phyloP scores from a whole-genome alignment of 805 yeast genomes.

The Pichia nakasei region DNA sequence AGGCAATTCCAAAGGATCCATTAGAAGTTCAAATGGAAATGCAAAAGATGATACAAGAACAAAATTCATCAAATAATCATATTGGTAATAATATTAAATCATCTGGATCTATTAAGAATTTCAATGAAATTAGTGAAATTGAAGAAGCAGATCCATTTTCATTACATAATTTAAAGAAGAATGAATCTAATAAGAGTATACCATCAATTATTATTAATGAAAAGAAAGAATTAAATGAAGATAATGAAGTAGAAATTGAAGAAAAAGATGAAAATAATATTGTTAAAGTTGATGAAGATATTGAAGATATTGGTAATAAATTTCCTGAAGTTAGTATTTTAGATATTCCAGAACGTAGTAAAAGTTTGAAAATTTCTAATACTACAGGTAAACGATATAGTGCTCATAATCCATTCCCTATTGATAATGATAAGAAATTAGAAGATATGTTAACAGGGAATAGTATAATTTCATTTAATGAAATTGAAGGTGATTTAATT shows the following conservation, averaged over 20 bases:
- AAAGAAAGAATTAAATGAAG: not conserved
- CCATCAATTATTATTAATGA: not conserved
- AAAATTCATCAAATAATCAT: not conserved
- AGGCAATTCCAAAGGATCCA: slow-evolving; percentile 35
- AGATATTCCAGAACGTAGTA: not conserved
- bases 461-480: slow-evolving; percentile 8
- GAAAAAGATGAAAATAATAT: not conserved
- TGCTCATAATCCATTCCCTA: slow-evolving; percentile 22
- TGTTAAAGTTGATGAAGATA: not conserved
- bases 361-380: not conserved
- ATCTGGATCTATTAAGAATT: too few relatives aligned
- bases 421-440: not conserved
- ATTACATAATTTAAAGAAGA: not conserved
- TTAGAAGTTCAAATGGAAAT: slow-evolving; percentile 33
- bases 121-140: not conserved
- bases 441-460: slow-evolving; percentile 2
- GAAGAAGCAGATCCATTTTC: slow-evolving; percentile 10
- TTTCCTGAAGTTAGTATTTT: slow-evolving; percentile 26
- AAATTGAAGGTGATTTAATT: slow-evolving; percentile 5
- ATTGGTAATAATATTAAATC: not conserved
- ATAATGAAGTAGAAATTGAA: not conserved
- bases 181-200: slow-evolving; percentile 1
- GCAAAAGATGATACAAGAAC: slow-evolving; percentile 1
- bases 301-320: slow-evolving; percentile 37
- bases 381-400: slow-evolving; percentile 14